Evolutionary conservation across 495 filamentous ascomycete species (phyloP).

Genomic region (Bacidia rubella): DNA sequence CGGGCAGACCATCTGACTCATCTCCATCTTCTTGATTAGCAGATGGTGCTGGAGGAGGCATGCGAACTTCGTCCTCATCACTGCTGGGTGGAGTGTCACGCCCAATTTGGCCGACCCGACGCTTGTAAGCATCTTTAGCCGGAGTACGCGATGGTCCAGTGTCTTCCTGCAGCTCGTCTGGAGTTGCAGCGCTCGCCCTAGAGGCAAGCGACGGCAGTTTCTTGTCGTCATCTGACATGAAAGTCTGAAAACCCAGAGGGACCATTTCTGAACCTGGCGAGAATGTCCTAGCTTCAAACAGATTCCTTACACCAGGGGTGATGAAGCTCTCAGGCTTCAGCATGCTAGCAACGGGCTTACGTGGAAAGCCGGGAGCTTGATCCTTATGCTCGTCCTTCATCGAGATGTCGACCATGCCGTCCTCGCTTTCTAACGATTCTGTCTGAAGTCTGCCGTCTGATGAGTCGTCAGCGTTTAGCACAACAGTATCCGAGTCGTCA

Average conservation of each 20-base stretch:
- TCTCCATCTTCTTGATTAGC: constrained; percentile 15
- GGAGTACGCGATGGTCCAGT: background rate
- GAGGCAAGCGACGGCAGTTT: constrained; percentile 42
- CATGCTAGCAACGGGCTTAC: constrained; percentile 30
- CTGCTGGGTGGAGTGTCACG: constrained; percentile 16
- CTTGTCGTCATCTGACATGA: constrained; percentile 37
- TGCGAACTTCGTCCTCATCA: constrained; percentile 25
- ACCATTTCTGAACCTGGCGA: constrained; percentile 37
- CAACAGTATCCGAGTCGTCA: constrained; percentile 59
- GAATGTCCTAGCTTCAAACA: constrained; percentile 60
- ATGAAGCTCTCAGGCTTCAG: constrained; percentile 35
- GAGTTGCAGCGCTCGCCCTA: constrained; percentile 22
- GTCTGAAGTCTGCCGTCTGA: constrained; percentile 58
- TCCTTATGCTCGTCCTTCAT: constrained; percentile 50
- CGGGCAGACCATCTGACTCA: constrained; percentile 17
- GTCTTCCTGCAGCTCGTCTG: background rate
- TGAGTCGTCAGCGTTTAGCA: constrained; percentile 52
- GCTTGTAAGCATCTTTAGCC: constrained; percentile 2
- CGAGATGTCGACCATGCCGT: constrained; percentile 80
- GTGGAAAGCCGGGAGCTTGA: constrained; percentile 22
- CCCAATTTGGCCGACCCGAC: constrained; percentile 3
- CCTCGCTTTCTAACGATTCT: constrained; percentile 72
- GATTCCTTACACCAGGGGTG: constrained; percentile 41
- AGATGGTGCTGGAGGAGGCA: constrained; percentile 7
- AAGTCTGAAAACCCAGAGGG: constrained; percentile 48